Evolutionary conservation across 169 alveolate species (phyloP), one percentile per base, ranked within the genome.

Genomic region (Eimeria tenella): DNA sequence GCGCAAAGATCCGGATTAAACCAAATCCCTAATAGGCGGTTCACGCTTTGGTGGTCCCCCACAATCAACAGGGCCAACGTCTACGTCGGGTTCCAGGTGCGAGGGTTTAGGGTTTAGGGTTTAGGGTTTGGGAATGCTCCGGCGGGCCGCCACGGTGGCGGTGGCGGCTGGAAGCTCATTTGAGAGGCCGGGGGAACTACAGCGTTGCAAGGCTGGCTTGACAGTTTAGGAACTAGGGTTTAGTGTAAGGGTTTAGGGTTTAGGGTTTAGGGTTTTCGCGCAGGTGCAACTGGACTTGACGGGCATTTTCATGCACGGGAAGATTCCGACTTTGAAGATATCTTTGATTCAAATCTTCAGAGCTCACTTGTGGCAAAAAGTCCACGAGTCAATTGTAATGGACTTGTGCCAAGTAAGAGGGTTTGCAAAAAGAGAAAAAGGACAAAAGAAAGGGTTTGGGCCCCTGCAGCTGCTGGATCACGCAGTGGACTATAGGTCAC

Each of bases 31-130:
- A 99, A 99, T 93, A 98, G 99, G 95, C 97, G 99, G 93, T 99
- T 99, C 96, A 99, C 99, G 52, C 98, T 99, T 70, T 99, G 99
- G 99, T 99, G 99, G 99, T 98, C 99, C 5, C 99, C 99, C 19
- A 99, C 99, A 19, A 99, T 99, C 56, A 99, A 99, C 97, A 97
- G 99, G 90, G 99, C 99, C 93, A 99, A 99, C 97, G 99, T 99
- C 49, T 99, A 99, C 96, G 99, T 99, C 49, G 99, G 99, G 31
- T 99, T 99, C 97, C 99, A 99, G 97, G 93, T 86, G 58, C 23
- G 17, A 63, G 74, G 83, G 83, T 73, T 73, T 73, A 23, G 83
- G 55, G 83, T 73, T 73, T 73, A 23, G 83, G 55, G 50, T 73
- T 73, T 73, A 49, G 58, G 83, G 83, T 73, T n/a, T 7, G 23